phyloP scores from a whole-genome alignment of 306 rosid genomes.

The Glycine tomentella region DNA sequence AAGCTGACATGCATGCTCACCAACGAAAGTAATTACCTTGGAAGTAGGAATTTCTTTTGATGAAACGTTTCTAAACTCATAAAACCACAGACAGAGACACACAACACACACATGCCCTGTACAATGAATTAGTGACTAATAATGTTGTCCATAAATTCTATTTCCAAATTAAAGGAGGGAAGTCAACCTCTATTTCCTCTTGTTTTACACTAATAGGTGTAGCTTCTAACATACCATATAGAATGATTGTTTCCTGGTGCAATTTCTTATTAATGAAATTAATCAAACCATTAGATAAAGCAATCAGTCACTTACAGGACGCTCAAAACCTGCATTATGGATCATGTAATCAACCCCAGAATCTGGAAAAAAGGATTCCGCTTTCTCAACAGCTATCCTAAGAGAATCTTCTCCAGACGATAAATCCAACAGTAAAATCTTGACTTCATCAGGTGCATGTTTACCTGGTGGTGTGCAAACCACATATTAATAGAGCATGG shows the following conservation, averaged over 20 bases:
- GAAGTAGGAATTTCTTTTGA: conserved; percentile 23
- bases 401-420: conserved; percentile 82
- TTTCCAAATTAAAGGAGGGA: neutral
- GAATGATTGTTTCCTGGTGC: conserved; percentile 16
- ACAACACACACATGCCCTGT: neutral
- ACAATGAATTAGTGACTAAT: neutral
- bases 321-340: conserved; percentile 95
- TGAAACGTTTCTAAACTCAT: conserved; percentile 4
- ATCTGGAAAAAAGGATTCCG: conserved; percentile 74
- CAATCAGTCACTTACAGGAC: conserved; percentile 76
- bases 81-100: neutral
- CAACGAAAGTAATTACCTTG: conserved; percentile 26
- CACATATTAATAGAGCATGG: conserved; percentile 28
- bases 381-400: conserved; percentile 71
- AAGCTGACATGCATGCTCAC: neutral
- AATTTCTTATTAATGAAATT: conserved; percentile 21
- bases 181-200: neutral
- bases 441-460: conserved; percentile 76
- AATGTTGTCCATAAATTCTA: neutral
- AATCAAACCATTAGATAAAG: conserved; percentile 35
- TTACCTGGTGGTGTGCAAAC: conserved; percentile 65
- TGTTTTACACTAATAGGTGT: conserved; percentile 23
- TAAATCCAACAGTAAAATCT: conserved; percentile 82
- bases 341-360: conserved; percentile 91
- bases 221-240: conserved; percentile 10